Evolutionary conservation across 805 yeast species (phyloP), one percentile per base, ranked within the genome.

Genomic region (Maudiozyma bulderi): DNA sequence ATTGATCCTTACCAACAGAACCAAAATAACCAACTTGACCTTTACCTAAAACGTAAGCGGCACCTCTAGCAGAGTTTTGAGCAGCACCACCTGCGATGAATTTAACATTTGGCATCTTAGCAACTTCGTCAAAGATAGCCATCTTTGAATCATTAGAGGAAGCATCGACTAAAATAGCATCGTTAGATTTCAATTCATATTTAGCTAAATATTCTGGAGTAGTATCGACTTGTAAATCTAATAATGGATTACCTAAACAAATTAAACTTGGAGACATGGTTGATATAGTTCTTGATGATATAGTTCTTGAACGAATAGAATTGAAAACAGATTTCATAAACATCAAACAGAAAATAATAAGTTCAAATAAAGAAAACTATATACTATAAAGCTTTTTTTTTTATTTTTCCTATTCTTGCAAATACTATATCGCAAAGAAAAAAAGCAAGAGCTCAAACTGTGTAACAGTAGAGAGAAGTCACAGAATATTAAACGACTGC

Each of bases 21-120:
- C 99, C 99, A 65, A 91, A 87, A 76, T 93, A 93, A 47, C 84
- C 84, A 50, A 93, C 98, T 33, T 91, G 81, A 58, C 80, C 69
- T 44, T 73, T 69, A 52, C 97, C 96, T 46, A 93, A 77, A 49
- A 88, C 70, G 72, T 87, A 91, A 66, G 91, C 97, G 46, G 98
- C 98, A 65, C 96, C 99, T 73, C 99, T 82, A 50, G 98, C 97
- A 55, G 98, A 81, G 76, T 93, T 93, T 74, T 93, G 99, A 52
- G 97, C 99, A 61, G 99, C 99, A 68, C 99, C 99, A 59, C 99
- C 99, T 53, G 99, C 99, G 58, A 91, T 80, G 53, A 81, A 70
- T 60, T 80, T 78, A 54, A 87, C 81, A 51, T 75, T 78, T 37
- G 76, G 73, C 65, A 72, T 72, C 37, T 73, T 68, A 48, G 88